Conservation (phyloP, 2,329 filamentous ascomycete genomes). For the Aquanectria penicillioides region DNA sequence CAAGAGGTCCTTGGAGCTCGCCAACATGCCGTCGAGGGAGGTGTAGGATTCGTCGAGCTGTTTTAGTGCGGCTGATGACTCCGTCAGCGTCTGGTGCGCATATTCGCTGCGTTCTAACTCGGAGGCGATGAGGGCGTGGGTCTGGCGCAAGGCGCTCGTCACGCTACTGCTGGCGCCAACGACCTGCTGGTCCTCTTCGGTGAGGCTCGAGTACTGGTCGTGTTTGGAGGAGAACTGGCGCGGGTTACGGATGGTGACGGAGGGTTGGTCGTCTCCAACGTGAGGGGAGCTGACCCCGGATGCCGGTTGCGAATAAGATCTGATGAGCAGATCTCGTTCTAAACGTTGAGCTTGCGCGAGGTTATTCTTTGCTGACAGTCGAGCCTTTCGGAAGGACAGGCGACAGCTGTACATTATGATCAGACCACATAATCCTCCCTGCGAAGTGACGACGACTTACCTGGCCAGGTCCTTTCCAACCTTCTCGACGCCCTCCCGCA, state of each 20-base stretch:
- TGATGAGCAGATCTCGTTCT: conserved; percentile 81
- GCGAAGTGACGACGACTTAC: conserved; percentile 53
- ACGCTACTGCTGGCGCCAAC: conserved; percentile 84
- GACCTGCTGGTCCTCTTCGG: conserved; percentile 77
- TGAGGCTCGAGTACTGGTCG: conserved; percentile 49
- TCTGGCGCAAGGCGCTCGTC: conserved; percentile 83
- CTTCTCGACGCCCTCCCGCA: conserved; percentile 73
- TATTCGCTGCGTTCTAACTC: conserved; percentile 90
- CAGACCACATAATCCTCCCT: not conserved
- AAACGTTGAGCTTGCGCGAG: conserved; percentile 77
- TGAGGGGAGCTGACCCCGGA: conserved; percentile 46
- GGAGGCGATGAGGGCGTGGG: conserved; percentile 85
- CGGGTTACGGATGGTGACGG: conserved; percentile 31
- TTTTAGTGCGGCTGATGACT: conserved; percentile 84
- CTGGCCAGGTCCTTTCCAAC: conserved; percentile 76
- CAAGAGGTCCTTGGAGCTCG: conserved; percentile 78
- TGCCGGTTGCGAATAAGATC: conserved; percentile 64
- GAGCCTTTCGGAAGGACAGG: conserved; percentile 81
- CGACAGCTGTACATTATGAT: conserved; percentile 57
- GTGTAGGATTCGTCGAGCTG: conserved; percentile 85
- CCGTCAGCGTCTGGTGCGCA: conserved; percentile 86
- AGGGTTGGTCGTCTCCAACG: conserved; percentile 18
- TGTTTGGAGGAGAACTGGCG: conserved; percentile 47
- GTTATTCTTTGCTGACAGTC: conserved; percentile 80
- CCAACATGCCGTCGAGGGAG: conserved; percentile 80